Conservation (phyloP, 1,284 basidiomycete genomes). For the Sphagnurus paluster region DNA sequence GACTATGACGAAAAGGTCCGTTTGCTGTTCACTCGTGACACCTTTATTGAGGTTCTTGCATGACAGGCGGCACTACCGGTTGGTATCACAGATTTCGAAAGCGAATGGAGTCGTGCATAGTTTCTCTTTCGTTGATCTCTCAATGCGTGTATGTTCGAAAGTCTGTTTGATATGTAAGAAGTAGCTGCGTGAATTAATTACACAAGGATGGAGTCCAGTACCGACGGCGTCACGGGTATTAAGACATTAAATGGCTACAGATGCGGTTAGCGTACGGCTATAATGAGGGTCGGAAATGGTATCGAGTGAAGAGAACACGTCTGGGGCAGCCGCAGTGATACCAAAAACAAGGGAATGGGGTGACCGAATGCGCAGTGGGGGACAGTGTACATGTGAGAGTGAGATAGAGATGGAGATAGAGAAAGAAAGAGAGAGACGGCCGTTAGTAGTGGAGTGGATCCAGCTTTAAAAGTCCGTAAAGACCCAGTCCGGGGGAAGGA, state of each 20-base stretch:
- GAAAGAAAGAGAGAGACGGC: constrained; percentile 8
- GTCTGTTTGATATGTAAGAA: background rate
- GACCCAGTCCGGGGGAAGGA: constrained; percentile 73
- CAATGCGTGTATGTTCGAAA: background rate
- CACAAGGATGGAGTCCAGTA: constrained; percentile 12
- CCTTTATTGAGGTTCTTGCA: constrained; percentile 1
- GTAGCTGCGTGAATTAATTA: constrained; percentile 3
- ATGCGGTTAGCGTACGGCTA: constrained; percentile 29
- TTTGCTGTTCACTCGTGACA: background rate
- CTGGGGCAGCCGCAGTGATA: constrained; percentile 12
- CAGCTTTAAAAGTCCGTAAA: constrained; percentile 63
- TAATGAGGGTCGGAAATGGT: constrained; percentile 22
- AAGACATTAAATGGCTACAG: constrained; percentile 34
- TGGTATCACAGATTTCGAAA: constrained; percentile 59
- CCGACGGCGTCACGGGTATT: constrained; percentile 28
- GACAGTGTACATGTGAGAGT: constrained; percentile 23
- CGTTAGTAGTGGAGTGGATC: constrained; percentile 25
- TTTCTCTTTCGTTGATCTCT: background rate
- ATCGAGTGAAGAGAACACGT: constrained; percentile 21
- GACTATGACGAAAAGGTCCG: constrained; percentile 82
- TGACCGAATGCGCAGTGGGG: constrained; percentile 21
- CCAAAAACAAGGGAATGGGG: constrained; percentile 17
- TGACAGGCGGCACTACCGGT: constrained; percentile 63
- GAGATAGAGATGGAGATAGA: constrained; percentile 10
- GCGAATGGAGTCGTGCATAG: constrained; percentile 62